Evolutionary conservation across 1,139 yeast genomes (phyloP), one percentile per base, ranked within the genome.

Genomic region (Cylindricascospora bacillispora): DNA sequence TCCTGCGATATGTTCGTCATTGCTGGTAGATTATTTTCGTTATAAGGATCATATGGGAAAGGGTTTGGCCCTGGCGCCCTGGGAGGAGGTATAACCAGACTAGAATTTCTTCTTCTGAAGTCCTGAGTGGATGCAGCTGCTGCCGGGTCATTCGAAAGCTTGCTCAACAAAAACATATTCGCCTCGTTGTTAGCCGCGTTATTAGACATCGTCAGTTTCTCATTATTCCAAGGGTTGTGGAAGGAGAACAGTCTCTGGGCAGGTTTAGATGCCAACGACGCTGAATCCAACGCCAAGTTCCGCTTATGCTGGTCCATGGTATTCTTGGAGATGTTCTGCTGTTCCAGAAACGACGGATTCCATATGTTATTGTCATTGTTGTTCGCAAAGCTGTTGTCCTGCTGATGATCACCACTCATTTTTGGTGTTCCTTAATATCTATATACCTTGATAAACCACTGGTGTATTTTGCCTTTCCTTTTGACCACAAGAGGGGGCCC

Each of bases 21-120:
- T n/a, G n/a, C n/a, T n/a, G n/a, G n/a, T n/a, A n/a, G n/a, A n/a
- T n/a, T n/a, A n/a, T n/a, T n/a, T n/a, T n/a, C n/a, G n/a, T n/a
- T n/a, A n/a, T n/a, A 49, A 11, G 52, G 56, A 24, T 51, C 49
- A 28, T 54, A 48, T 22, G 62, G 54, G 25, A 60, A 47, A 34
- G 56, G 62, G 39, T 57, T 62, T 37, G 61, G 67, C 15, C 62
- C 62, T 2, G 67, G 61, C n/a, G 65, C 62, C 50, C 67, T 56
- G n/a, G 62, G 47, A 4, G 66, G 66, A 20, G 70, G 65, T 26
- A 57, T 49, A 29, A 55, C 36, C 30, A 51, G 34, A 35, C 49
- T 43, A 17, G 55, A 44, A 40, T 49, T 46, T 37, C 55, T 41
- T 36, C 57, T 43, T 24, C 45, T 42, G 32, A 25, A 39, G 6